Base-by-base conservation (phyloP, 2,329 filamentous ascomycete species). In the Fusarium sp. region DNA sequence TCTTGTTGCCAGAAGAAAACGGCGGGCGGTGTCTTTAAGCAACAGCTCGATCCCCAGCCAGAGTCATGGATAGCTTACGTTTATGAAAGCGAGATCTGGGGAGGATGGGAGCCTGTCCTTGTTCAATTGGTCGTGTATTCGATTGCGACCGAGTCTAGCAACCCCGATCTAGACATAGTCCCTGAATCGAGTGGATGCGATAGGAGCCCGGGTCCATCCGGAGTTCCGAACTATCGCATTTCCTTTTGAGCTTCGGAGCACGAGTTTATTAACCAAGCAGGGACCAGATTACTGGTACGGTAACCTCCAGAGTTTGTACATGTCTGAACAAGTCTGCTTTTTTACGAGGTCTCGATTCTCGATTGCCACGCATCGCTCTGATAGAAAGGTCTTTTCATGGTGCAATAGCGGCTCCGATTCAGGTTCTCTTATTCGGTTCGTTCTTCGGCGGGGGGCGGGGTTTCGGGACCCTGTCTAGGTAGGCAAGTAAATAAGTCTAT, bases 111-210 rank as follows among this genome's bases (percentile, higher is more conserved):
- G 64, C 46, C 45, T 36, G 57, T 54, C 52, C 55, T 45, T 59
- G 59, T 65, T 61, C 67, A 75, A 75, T 75, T 73, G 71, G 69
- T 61, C 63, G 59, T 57, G 55, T 38, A 58, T 38, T 62, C 69
- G 69, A 70, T 75, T 67, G 69, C 67, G 65, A 74, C 62, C 57
- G 59, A 59, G 45, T 67, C 62, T 67, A 73, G 58, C 52, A 67
- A 47, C 15, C 62, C 73, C 72, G 69, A 75, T 75, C 63, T 58
- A 71, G 73, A 64, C 69, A 72, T 72, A 75, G 73, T 60, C 64
- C 53, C 71, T 62, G 63, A 44, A 50, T 65, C 44, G 67, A 72
- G 73, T 75, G 73, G 73, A 52, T 62, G 72, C 69, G 69, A 74
- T 70, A 74, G 65, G 70, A 71, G 65, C 54, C 67, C 50, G 49